Conservation (phyloP, 305 asterid species). For the Fraxinus greggii region DNA sequence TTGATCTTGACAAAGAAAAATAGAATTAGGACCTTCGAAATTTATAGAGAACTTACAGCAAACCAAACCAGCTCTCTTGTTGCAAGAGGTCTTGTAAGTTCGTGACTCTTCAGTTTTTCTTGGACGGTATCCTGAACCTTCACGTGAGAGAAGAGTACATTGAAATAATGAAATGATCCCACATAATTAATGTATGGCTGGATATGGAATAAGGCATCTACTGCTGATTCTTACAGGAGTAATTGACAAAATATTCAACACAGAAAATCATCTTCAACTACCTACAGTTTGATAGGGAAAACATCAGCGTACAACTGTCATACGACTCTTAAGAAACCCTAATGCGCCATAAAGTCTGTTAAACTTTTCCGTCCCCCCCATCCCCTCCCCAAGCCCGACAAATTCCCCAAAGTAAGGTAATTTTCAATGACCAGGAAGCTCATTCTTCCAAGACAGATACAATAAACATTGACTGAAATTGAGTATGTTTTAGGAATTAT, state of each 20-base stretch:
- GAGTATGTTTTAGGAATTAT: not conserved
- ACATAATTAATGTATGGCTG: not conserved
- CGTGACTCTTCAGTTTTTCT: conserved; percentile 69
- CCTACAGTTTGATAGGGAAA: not conserved
- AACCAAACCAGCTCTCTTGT: conserved; percentile 86
- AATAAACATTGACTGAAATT: not conserved
- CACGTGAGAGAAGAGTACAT: conserved; percentile 16
- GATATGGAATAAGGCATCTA: not conserved
- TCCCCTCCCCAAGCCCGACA: not conserved
- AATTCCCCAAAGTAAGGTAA: not conserved
- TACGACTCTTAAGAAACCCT: not conserved
- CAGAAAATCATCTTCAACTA: not conserved
- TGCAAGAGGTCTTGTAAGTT: conserved; percentile 68
- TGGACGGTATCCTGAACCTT: conserved; percentile 72
- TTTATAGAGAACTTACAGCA: conserved; percentile 45
- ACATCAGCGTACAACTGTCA: not conserved
- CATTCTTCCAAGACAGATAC: not conserved
- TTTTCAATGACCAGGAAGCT: not conserved
- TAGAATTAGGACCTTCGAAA: not conserved
- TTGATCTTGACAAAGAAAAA: not conserved
- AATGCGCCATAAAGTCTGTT: not conserved
- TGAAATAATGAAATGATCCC: conserved; percentile 6
- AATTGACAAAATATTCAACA: not conserved
- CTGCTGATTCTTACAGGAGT: not conserved
- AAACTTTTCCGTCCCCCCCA: not conserved